These are phyloP conservation scores for Bretschneidera sinensis DNA, from an alignment of 345 rosid genomes.

Conservation along the genomic window DNA sequence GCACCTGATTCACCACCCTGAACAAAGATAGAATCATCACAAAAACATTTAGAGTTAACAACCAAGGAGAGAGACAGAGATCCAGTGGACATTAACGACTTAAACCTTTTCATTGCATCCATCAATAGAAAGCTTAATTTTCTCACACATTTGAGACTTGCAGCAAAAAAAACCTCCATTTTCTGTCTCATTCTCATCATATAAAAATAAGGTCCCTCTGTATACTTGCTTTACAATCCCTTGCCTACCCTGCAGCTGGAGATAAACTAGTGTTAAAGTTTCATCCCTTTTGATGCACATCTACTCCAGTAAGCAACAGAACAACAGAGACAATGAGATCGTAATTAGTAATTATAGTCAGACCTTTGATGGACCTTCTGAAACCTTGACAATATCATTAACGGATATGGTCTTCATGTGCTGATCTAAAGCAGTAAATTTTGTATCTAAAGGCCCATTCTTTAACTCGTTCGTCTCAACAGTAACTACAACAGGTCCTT, in stretches of 20 bases:
- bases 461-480: conserved; percentile 50
- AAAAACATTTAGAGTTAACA: conserved; percentile 1
- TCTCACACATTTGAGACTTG: conserved; percentile 71
- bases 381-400: conserved; percentile 66
- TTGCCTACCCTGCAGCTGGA: conserved; percentile 66
- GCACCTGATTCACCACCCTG: conserved; percentile 56
- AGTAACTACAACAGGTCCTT: conserved; percentile 53
- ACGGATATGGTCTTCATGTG: conserved; percentile 53
- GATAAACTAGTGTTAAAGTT: conserved; percentile 11
- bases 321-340: conserved; percentile 6
- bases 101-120: conserved; percentile 53
- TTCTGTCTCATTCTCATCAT: conserved; percentile 64
- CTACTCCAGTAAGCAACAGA: background rate
- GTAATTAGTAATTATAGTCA: conserved; percentile 11
- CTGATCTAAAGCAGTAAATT: conserved; percentile 72
- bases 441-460: conserved; percentile 60
- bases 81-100: conserved; percentile 4
- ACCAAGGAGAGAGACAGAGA: background rate
- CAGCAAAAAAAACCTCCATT: conserved; percentile 85
- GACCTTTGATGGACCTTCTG: conserved; percentile 85
- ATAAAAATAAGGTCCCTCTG: conserved; percentile 66
- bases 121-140: conserved; percentile 49
- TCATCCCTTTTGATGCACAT: background rate
- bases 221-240: conserved; percentile 84
- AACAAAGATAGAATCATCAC: conserved; percentile 14